Evolutionary conservation across 352 stramenopile genomes (phyloP), one percentile per base, ranked within the genome.

Genomic region (Pseudoperonospora humuli): DNA sequence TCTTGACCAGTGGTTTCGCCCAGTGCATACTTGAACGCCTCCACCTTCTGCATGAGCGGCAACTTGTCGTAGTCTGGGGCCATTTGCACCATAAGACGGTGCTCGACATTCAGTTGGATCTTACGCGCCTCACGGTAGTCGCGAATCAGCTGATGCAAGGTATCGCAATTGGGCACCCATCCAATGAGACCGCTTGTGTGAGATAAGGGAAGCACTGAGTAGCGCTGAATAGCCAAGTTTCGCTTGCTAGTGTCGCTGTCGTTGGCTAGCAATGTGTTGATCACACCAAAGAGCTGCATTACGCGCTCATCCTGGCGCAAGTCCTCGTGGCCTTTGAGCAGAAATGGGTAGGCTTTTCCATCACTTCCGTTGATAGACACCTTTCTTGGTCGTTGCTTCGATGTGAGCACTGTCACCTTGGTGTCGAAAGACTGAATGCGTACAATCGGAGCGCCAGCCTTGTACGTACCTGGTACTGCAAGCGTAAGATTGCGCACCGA

Each of bases 271-370:
- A 99, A 77, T 11, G 95, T 97, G 84, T 99, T 99, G 36, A 99
- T 97, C 19, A 99, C 83, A 9, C 96, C 97, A 61, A 99, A 99
- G 10, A 99, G 76, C 73, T 99, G 97, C 97, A 99, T 99, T 10
- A 99, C 97, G 45, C 97, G 84, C 70, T 99, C 97, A 64, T 99
- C 97, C 72, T 99, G 97, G 11, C 97, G 73, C 36, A 99, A 70
- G 82, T 99, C 97, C 69, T 99, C 97, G 64, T 99, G 96, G 3
- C 97, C 97, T 75, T 99, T 99, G 9, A 99, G 84, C 38, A 99
- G 59, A 69, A 99, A 99, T 20, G 97, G 81, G 69, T 99, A 99
- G 41, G 97, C 78, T 46, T 97, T 95, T 13, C 96, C 97, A 62
- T 99, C 95, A 59, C 90, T 97, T 24, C 97, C 97, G 29, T 94